A percentile compares a stretch with the other conserved stretches of the same genome.
phyloP scores from a whole-genome alignment of 768 basidiomycete species.

The Glaciozyma martinii region DNA sequence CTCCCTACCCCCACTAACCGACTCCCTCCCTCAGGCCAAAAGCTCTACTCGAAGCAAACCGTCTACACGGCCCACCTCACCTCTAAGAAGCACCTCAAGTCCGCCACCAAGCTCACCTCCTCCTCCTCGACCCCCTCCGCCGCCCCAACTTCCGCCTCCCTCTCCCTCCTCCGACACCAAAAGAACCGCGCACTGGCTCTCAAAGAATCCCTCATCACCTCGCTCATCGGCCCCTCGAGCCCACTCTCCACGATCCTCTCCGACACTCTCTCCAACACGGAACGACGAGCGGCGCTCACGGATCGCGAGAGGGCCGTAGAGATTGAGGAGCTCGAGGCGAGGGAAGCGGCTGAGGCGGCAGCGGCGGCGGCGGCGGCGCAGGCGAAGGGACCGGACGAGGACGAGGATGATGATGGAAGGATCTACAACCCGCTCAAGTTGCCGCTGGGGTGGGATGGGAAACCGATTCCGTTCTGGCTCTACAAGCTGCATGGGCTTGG shows the following conservation, averaged over 20 bases:
- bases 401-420: conserved; percentile 84
- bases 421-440: conserved; percentile 97
- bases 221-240: conserved; percentile 49
- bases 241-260: conserved; percentile 58
- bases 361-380: conserved; percentile 32
- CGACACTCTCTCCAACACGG: conserved; percentile 93
- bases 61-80: conserved; percentile 93
- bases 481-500: conserved; percentile 97
- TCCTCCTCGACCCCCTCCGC: conserved; percentile 7
- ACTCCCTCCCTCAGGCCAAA: conserved; percentile 60
- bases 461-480: conserved; percentile 97
- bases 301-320: conserved; percentile 81
- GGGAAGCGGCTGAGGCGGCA: conserved; percentile 37
- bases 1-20: not conserved
- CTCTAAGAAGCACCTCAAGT: conserved; percentile 93
- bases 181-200: conserved; percentile 30
- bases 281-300: conserved; percentile 90
- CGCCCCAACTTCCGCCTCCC: conserved; percentile 35
- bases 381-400: conserved; percentile 39
- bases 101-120: conserved; percentile 46
- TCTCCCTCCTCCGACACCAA: conserved; percentile 21
- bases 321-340: conserved; percentile 55
- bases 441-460: conserved; percentile 95
- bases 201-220: conserved; percentile 25
- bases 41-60: conserved; percentile 89